These are phyloP conservation scores for Gamsiella multidivaricata DNA, from an alignment of 192 early-diverging fungal species.

Conservation along the genomic window DNA sequence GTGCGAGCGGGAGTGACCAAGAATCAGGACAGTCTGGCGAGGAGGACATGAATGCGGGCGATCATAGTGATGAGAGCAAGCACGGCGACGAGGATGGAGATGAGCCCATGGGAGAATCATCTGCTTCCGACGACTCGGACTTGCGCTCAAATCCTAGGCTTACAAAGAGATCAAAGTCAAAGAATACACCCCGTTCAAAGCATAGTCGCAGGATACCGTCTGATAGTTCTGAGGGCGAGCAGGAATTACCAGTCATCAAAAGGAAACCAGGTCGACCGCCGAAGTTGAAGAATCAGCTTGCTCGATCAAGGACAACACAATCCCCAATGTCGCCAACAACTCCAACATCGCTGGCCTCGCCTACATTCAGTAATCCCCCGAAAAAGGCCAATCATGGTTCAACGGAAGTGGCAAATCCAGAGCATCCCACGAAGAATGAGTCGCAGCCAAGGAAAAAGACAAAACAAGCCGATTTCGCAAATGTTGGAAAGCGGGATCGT, in stretches of 20 bases:
- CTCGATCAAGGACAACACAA: neutral
- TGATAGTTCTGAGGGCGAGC: conserved; percentile 32
- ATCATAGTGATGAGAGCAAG: conserved; percentile 16
- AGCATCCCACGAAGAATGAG: conserved; percentile 3
- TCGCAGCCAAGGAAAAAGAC: conserved; percentile 31
- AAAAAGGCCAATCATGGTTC: conserved; percentile 4
- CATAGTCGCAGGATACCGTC: conserved; percentile 40
- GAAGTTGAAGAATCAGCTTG: conserved; percentile 17
- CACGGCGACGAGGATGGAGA: conserved; percentile 6
- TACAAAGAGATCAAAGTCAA: conserved; percentile 2
- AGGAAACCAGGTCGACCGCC: conserved; percentile 38
- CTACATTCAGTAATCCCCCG: neutral
- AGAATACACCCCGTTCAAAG: conserved; percentile 7
- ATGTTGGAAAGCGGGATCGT: conserved; percentile 55
- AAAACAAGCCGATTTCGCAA: conserved; percentile 36
- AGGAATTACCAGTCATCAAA: conserved; percentile 6
- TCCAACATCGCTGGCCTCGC: conserved; percentile 16
- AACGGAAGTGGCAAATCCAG: neutral
- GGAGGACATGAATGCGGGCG: conserved; percentile 11
- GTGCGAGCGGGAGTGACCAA: conserved; percentile 26
- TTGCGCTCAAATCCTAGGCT: conserved; percentile 3
- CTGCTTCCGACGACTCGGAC: conserved; percentile 25
- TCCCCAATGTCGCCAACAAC: conserved; percentile 25
- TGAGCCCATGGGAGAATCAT: conserved; percentile 7
- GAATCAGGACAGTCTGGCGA: conserved; percentile 9